Base-by-base conservation (phyloP, 345 rosid species). In the Citrus inodora region DNA sequence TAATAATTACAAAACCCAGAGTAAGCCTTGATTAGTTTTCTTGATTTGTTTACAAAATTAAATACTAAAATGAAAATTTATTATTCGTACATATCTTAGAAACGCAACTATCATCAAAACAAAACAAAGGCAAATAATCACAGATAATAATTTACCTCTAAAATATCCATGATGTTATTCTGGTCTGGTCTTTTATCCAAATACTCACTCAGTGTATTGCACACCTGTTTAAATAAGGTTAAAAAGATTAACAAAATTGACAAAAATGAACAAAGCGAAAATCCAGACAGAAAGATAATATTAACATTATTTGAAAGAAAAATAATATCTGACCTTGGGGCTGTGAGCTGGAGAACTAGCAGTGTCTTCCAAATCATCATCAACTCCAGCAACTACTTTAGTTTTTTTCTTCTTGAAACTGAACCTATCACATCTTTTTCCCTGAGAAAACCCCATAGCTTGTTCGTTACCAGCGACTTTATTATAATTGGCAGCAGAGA, bases 301-400 rank as follows among this genome's bases (percentile, higher is more conserved):
- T 53, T 53, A 13, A 11, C 0, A 53, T 53, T 53, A 17, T 53
- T 53, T 6, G 22, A 53, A 53, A 4, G 5, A 19, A 40, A 16
- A 27, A 25, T 30, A 37, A 13, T 19, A 30, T 35, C 71, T 74
- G 66, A 90, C 90, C 92, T 82, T 85, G 40, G 90, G 86, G 17
- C 90, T 88, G 38, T 82, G 71, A 42, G 76, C 81, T 66, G 94
- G 90, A 77, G 90, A 88, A 69, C 79, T 80, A 63, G 94, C 94
- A 58, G 94, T 90, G 32, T 90, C 94, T 81, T 85, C 87, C 78
- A 89, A 79, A 81, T 85, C 88, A 78, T 86, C 88, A 64, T 88
- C 91, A 69, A 81, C 42, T 9, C 9, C 61, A 4, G 76, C 11
- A 56, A 37, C 55, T 67, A 69, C 74, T 10, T 79, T 84, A 35